Percentiles rank a stretch among this genome's conserved stretches.
Conservation (phyloP, 1,139 yeast genomes). For the Yamadazyma aaseri region DNA sequence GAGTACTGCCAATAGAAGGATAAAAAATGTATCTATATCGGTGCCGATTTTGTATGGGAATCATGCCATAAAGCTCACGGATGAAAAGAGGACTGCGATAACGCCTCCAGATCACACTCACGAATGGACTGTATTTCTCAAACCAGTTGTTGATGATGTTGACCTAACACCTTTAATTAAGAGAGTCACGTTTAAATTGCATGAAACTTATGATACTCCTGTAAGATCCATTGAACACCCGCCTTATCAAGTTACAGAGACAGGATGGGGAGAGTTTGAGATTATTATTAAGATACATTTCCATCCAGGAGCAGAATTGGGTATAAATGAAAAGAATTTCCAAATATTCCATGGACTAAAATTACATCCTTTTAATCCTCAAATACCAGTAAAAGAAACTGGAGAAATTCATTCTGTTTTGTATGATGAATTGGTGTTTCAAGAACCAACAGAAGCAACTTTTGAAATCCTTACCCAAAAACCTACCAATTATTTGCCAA, state of each 20-base stretch:
- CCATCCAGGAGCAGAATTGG: constrained; percentile 66
- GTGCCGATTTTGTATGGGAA: constrained; percentile 90
- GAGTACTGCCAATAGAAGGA: constrained; percentile 25
- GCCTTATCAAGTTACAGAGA: constrained; percentile 93
- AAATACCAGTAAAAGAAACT: constrained; percentile 34
- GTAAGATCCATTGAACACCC: constrained; percentile 82
- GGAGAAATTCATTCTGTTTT: constrained; percentile 63
- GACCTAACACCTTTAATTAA: constrained; percentile 83
- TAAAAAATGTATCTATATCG: constrained; percentile 71
- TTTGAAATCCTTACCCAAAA: constrained; percentile 73
- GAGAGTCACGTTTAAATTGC: constrained; percentile 89
- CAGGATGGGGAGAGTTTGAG: constrained; percentile 99
- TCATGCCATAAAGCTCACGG: constrained; percentile 70
- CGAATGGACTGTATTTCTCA: constrained; percentile 89
- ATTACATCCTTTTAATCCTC: constrained; percentile 80
- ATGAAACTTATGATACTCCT: constrained; percentile 88
- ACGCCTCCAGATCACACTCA: constrained; percentile 94
- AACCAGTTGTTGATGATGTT: constrained; percentile 73
- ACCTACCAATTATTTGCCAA: constrained; percentile 76
- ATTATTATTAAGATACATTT: constrained; percentile 84
- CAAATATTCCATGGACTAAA: constrained; percentile 86
- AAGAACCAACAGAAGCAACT: constrained; percentile 90
- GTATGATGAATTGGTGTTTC: constrained; percentile 90
- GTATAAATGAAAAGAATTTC: constrained; percentile 76
- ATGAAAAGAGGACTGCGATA: constrained; percentile 57